Percentiles rank a stretch among this genome's conserved stretches.
Conservation (phyloP, 1,284 basidiomycete genomes). For the Moesziomyces antarcticus region DNA sequence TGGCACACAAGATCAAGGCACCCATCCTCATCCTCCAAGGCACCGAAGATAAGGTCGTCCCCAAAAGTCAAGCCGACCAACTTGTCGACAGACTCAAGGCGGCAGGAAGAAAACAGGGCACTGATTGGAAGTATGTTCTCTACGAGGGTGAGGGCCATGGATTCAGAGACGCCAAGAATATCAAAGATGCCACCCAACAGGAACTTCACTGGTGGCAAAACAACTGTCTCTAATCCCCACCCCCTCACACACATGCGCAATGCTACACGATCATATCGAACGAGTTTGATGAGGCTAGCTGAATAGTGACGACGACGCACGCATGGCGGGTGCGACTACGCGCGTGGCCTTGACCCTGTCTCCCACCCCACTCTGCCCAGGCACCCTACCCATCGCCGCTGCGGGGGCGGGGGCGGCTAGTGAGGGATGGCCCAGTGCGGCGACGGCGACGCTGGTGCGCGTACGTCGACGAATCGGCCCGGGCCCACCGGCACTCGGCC, state of each 20-base stretch:
- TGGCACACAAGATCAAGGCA: conserved; percentile 72
- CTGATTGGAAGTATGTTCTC: conserved; percentile 44
- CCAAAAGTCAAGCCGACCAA: conserved; percentile 72
- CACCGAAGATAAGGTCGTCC: conserved; percentile 73
- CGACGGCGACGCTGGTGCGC: conserved; percentile 22
- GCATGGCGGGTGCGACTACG: no score
- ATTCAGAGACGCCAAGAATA: conserved; percentile 26
- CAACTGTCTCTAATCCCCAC: conserved; percentile 8
- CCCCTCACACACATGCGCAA: no score
- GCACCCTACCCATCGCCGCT: conserved; percentile 6
- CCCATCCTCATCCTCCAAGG: conserved; percentile 75
- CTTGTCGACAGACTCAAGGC: conserved; percentile 50
- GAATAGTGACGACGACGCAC: no score
- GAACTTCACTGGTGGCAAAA: conserved; percentile 31
- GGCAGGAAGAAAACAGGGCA: conserved; percentile 15
- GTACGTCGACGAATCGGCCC: conserved; percentile 26
- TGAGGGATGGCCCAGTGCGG: neutral
- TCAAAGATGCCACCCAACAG: conserved; percentile 31
- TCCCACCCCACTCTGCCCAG: conserved; percentile 10
- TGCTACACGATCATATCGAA: no score
- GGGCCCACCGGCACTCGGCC: conserved; percentile 37
- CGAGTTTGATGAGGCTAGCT: no score
- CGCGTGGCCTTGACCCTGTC: conserved; percentile 20
- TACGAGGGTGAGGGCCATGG: conserved; percentile 59
- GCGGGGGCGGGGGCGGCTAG: conserved; percentile 4